Conservation (phyloP, 148 eudicot genomes). For the Cornus suecica region DNA sequence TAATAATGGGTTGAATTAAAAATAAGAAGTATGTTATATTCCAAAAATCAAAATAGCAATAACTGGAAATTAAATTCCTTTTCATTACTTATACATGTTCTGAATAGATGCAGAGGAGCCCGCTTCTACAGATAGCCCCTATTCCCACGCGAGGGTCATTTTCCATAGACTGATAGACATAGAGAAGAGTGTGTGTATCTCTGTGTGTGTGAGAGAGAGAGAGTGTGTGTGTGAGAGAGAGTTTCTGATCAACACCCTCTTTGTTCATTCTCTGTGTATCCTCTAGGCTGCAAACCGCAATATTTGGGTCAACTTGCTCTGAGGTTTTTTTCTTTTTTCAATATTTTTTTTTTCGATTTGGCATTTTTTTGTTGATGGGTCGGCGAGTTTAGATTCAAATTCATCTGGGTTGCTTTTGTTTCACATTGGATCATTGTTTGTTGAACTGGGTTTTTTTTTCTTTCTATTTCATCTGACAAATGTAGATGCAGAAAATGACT, state of each 20-base stretch:
- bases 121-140: constrained; percentile 16
- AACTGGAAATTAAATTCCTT: not conserved
- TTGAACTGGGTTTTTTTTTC: not conserved
- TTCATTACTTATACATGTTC: not conserved
- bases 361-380: not conserved
- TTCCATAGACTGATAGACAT: too few relatives aligned
- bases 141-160: too few relatives aligned
- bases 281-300: not conserved
- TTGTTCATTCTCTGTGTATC: not conserved
- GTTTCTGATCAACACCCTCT: not conserved
- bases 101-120: not conserved
- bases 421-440: not conserved
- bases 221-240: constrained; percentile 5
- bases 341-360: not conserved
- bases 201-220: not conserved
- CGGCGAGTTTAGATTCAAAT: not conserved
- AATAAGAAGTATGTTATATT: not conserved
- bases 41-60: not conserved
- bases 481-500: not conserved
- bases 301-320: constrained; percentile 12
- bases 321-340: not conserved
- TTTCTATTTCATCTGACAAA: not conserved
- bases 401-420: constrained; percentile 1
- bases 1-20: not conserved
- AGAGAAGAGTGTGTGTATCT: not conserved